phyloP scores from a whole-genome alignment of 768 basidiomycete genomes.

The Mycena sanguinolenta region DNA sequence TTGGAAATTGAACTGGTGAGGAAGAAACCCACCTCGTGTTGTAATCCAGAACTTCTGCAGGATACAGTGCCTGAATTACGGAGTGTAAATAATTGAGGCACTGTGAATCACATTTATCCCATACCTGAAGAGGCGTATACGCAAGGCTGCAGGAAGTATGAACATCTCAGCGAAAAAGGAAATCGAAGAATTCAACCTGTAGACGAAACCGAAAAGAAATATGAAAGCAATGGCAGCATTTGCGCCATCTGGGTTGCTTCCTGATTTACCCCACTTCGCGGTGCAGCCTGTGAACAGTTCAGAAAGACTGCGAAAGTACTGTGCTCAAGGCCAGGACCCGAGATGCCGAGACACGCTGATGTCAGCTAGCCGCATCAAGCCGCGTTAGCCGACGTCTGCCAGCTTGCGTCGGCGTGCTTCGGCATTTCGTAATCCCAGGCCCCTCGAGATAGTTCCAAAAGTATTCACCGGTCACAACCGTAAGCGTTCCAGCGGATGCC shows the following conservation, averaged over 20 bases:
- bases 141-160: constrained; percentile 44
- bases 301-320: not conserved
- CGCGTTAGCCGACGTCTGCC: too few species aligned
- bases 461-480: constrained; percentile 40
- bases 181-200: constrained; percentile 38
- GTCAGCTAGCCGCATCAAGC: too few species aligned
- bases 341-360: too few species aligned
- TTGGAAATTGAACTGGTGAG: not conserved
- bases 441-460: too few species aligned
- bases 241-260: constrained; percentile 37
- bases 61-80: constrained; percentile 54
- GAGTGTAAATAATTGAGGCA: not conserved
- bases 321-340: too few species aligned
- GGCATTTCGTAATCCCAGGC: too few species aligned
- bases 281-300: constrained; percentile 37
- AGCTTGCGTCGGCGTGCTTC: too few species aligned
- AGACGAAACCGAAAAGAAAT: constrained; percentile 56
- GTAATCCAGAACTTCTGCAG: constrained; percentile 55
- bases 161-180: not conserved
- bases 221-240: constrained; percentile 45
- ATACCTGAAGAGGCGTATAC: constrained; percentile 53
- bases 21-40: constrained; percentile 44
- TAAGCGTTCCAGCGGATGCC: constrained; percentile 34
- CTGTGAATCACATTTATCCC: not conserved
- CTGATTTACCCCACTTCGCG: constrained; percentile 37